Evolutionary conservation across 306 rosid species (phyloP).

Genomic region (Quercus dentata): DNA sequence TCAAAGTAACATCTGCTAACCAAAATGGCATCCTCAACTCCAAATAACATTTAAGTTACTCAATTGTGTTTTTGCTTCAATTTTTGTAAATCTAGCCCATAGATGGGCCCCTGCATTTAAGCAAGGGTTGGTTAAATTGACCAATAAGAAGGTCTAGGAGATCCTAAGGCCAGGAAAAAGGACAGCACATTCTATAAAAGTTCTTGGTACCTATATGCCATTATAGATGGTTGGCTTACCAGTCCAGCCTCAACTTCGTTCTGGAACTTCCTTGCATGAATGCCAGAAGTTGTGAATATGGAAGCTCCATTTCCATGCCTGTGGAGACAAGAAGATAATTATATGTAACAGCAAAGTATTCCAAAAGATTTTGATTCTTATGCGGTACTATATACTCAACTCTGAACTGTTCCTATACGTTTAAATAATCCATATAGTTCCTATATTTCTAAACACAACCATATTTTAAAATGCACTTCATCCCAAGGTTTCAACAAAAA

Average conservation of each 20-base stretch:
- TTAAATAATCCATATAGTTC: neutral
- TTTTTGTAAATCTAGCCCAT: constrained; percentile 8
- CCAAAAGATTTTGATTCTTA: neutral
- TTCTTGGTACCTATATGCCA: constrained; percentile 6
- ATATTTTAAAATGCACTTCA: neutral
- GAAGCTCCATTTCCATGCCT: constrained; percentile 54
- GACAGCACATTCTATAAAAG: neutral
- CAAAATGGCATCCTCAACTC: neutral
- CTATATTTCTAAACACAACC: neutral
- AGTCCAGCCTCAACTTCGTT: constrained; percentile 54
- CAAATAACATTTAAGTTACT: neutral
- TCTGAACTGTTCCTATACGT: neutral
- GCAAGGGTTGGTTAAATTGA: neutral
- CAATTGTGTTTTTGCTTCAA: constrained; percentile 5
- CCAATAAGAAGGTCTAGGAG: neutral
- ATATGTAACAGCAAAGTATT: neutral
- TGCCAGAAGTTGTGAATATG: constrained; percentile 54
- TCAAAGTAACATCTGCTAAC: neutral
- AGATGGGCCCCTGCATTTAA: neutral
- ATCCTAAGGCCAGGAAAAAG: neutral
- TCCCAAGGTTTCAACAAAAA: neutral
- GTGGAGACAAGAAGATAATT: neutral
- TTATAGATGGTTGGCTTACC: constrained; percentile 27
- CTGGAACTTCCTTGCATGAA: constrained; percentile 57
- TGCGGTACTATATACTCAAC: neutral